Base-by-base conservation (phyloP, 2,329 filamentous ascomycete genomes). In the Beauveria scarabaeidicola region DNA sequence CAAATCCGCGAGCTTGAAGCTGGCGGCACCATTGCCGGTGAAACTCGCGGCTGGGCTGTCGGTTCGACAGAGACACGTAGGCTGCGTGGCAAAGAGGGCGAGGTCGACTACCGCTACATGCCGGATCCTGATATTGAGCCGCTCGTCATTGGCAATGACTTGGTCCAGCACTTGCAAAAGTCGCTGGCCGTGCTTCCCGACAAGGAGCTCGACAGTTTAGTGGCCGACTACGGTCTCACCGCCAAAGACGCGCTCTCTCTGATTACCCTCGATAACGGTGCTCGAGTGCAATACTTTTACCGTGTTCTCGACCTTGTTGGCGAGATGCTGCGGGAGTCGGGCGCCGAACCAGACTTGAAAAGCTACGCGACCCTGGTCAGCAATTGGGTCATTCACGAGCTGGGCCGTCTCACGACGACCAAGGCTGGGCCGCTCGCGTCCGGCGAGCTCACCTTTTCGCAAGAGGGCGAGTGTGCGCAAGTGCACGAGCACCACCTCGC, bases 101-200 rank as follows among this genome's bases (percentile, higher is more conserved):
- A 96, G 69, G 91, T 97, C 6, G 94, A 99, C 72, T 99, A 99
- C 73, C 82, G 94, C 46, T 99, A 99, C 70, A 97, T 99, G 93
- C 93, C 94, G 0, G 94, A 99, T 70, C 90, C 94, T 5, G 94
- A 99, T 69, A 79, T 99, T 15, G 81, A 84, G 0, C 91, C 94
- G 1, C 78, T 99, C 1, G 70, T 91, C 2, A 88, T 99, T 62
- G 86, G 85, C 8, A 69, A 79, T 2, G 85, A 89, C 60, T 78
- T 97, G 0, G 76, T 97, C 5, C 69, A 78, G 5, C 78, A 86
- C 63, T 77, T 97, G 15, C 75, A 73, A 21, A 65, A 73, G 0
- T 87, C 80, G 0, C 74, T 96, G 61, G 89, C 90, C 5, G 78
- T 83, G 23, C 76, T 89, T 10, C 91, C 92, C 0, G 91, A 96